These are phyloP conservation scores for Moringa oleifera DNA, from an alignment of 345 rosid genomes.

Conservation along the genomic window DNA sequence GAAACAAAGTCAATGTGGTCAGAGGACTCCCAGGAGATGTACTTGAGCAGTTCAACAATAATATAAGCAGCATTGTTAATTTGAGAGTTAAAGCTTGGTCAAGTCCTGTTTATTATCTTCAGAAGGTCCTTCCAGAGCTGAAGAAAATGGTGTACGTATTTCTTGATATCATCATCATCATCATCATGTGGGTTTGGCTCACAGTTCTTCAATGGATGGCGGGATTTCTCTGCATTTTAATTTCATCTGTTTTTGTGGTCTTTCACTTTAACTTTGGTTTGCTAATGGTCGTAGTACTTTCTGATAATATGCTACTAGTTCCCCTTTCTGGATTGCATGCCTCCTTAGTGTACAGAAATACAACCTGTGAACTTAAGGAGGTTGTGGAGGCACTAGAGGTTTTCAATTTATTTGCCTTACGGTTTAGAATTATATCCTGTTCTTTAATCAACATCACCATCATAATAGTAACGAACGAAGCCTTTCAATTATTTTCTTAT, in stretches of 20 bases:
- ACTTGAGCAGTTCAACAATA: conserved; percentile 75
- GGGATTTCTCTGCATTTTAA: neutral
- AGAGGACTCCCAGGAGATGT: conserved; percentile 74
- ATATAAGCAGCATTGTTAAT: conserved; percentile 87
- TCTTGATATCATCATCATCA: neutral
- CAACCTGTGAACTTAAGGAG: neutral
- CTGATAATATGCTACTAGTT: neutral
- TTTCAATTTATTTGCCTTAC: neutral
- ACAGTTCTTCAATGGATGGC: neutral
- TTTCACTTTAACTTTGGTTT: neutral
- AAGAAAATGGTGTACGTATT: conserved; percentile 50
- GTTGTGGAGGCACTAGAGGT: neutral
- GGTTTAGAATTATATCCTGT: neutral
- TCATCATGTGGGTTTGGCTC: neutral
- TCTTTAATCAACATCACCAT: too few relatives aligned
- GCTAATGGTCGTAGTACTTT: neutral
- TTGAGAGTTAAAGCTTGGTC: conserved; percentile 95
- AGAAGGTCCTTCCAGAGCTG: conserved; percentile 88
- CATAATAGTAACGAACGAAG: neutral
- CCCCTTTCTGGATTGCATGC: neutral
- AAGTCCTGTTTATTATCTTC: conserved; percentile 77
- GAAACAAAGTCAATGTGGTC: conserved; percentile 69
- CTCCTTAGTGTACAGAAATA: neutral
- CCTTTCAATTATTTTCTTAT: neutral
- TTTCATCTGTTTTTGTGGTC: too few relatives aligned